Evolutionary conservation across 1,284 basidiomycete species (phyloP), one percentile per base, ranked within the genome.

Genomic region (Golubevia pallescens): DNA sequence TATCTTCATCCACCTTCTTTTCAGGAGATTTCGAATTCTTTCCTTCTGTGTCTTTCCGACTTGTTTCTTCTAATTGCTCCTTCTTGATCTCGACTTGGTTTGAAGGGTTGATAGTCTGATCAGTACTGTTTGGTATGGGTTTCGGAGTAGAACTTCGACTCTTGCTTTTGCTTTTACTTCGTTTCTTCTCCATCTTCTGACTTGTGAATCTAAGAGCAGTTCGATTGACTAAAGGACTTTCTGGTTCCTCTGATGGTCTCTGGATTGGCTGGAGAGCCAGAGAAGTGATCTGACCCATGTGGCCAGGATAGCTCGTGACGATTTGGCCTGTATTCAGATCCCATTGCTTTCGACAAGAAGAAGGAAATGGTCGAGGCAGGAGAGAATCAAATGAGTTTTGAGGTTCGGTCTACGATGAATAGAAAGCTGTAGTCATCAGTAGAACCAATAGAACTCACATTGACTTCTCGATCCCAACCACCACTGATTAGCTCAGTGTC

Each of bases 321-420:
- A 82, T 63, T 54, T 80, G 71, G 0, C 82, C 82, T 6, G 81
- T 81, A 32, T 85, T 69, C 58, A 85, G 64, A 58, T 85, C 81
- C 82, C 82, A 85, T 69, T 85, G 74, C 56, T 77, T 66, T 24
- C n/a, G 3, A 38, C 5, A 38, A 38, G 34, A 38, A 38, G 34
- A 56, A 13, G 13, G 24, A n/a, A n/a, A n/a, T n/a, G n/a, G n/a
- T n/a, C n/a, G n/a, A n/a, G 54, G 54, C 34, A 38, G 34, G 3
- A 38, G 34, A 38, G 34, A 38, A 38, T 58, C 60, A 54, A 3
- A 8, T 6, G n/a, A 4, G 16, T 59, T 34, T 58, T 20, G 59
- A 21, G 51, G n/a, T n/a, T n/a, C n/a, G n/a, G n/a, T n/a, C n/a
- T n/a, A n/a, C n/a, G n/a, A n/a, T n/a, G n/a, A n/a, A n/a, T n/a